Evolutionary conservation across 192 early-diverging fungal species (phyloP).

Genomic region (Mortierella antarctica): DNA sequence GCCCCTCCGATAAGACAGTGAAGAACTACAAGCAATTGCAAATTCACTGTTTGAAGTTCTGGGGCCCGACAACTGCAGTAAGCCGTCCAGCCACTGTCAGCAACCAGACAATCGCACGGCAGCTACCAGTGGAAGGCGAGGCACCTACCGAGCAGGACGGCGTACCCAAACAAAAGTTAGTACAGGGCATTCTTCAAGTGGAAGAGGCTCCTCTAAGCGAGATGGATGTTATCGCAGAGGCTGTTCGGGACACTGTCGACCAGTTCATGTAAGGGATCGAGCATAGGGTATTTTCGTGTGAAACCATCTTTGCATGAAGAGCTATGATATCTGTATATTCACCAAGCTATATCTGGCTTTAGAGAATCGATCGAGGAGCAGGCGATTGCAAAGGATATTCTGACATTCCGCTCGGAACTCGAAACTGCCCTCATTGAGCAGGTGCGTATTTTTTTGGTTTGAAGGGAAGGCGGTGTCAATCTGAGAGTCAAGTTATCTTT

Average conservation of each 20-base stretch:
- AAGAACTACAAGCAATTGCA: constrained; percentile 40
- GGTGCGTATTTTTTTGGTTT: neutral
- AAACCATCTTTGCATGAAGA: neutral
- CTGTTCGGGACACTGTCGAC: constrained; percentile 36
- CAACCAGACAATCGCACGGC: constrained; percentile 5
- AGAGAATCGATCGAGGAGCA: constrained; percentile 35
- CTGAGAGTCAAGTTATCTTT: neutral
- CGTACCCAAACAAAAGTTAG: constrained; percentile 4
- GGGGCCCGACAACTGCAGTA: constrained; percentile 7
- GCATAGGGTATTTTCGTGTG: too few relatives aligned
- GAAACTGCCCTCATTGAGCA: constrained; percentile 42
- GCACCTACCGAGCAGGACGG: neutral
- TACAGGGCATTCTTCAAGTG: constrained; percentile 31
- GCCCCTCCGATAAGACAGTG: constrained; percentile 16
- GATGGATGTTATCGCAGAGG: constrained; percentile 50
- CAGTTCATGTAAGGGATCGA: constrained; percentile 33
- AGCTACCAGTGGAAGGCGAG: constrained; percentile 9
- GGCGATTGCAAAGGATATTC: constrained; percentile 15
- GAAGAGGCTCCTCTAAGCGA: constrained; percentile 39
- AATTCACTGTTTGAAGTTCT: constrained; percentile 46
- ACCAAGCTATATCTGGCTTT: neutral
- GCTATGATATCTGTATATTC: neutral
- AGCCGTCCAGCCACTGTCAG: constrained; percentile 25
- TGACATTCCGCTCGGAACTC: constrained; percentile 18
- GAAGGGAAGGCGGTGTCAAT: neutral